A percentile compares a stretch with the other conserved stretches of the same genome.
phyloP scores from a whole-genome alignment of 495 filamentous ascomycete species.

The Chaetomium tenue region DNA sequence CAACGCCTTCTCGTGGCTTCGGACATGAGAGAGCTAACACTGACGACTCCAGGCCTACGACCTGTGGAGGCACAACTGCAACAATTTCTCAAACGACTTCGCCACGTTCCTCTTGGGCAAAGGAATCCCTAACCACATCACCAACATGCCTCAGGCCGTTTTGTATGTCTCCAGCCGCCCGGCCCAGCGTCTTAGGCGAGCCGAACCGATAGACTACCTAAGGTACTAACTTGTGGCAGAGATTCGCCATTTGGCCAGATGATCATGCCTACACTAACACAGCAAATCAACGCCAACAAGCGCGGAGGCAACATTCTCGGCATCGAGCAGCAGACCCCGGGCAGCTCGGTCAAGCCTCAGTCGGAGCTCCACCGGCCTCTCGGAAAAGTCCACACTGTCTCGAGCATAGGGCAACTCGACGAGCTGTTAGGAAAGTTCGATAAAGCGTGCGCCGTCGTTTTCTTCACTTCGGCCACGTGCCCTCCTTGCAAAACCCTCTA shows the following conservation, averaged over 20 bases:
- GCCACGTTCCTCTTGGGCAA: conserved; percentile 86
- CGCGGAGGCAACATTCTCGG: conserved; percentile 51
- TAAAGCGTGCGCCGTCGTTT: conserved; percentile 73
- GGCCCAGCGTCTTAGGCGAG: not conserved
- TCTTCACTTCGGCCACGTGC: conserved; percentile 89
- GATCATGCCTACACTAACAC: conserved; percentile 77
- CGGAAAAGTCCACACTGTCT: conserved; percentile 38
- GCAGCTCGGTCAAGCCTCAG: conserved; percentile 37
- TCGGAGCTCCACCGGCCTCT: conserved; percentile 33
- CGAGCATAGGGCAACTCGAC: conserved; percentile 57
- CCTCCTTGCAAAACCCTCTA: conserved; percentile 82
- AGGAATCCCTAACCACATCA: conserved; percentile 84
- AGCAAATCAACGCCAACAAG: conserved; percentile 67
- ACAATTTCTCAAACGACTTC: conserved; percentile 96
- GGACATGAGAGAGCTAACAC: not conserved
- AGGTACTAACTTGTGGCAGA: conserved; percentile 20
- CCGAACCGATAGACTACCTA: not conserved
- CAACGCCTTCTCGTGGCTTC: conserved; percentile 2
- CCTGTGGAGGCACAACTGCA: conserved; percentile 85
- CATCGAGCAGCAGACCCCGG: conserved; percentile 41
- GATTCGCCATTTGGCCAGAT: conserved; percentile 90
- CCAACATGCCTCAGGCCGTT: conserved; percentile 81
- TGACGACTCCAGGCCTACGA: conserved; percentile 65
- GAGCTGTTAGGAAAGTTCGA: conserved; percentile 56
- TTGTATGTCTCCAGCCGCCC: conserved; percentile 40